Evolutionary conservation across 2,329 filamentous ascomycete genomes (phyloP), one percentile per base, ranked within the genome.

Genomic region (Fusarium sp.): DNA sequence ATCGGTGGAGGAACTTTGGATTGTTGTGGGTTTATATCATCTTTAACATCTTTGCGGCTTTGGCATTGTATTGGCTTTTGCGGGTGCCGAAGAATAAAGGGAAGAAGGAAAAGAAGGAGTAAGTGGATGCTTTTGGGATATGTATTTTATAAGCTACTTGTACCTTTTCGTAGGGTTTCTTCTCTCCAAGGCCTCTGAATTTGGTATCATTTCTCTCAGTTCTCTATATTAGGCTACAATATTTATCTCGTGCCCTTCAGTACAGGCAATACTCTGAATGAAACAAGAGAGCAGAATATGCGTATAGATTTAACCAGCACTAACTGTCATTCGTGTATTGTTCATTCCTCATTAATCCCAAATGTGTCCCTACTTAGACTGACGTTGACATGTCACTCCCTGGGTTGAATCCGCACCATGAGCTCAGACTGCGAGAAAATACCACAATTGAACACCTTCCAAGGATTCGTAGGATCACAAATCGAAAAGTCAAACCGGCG

Each of bases 1-100:
- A 91, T 35, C 81, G 88, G 35, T 93, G 90, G 90, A 84, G 89
- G 63, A 91, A 93, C 78, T 90, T 90, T 75, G 90, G 88, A 10
- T 79, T 91, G 23, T 76, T 89, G 37, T 89, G 85, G 81, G 82
- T 81, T 0, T 90, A 87, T 66, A 82, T 89, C 60, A 74, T 82
- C 27, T 88, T 90, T 76, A 90, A 90, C 75, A 77, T 88, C 23
- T 77, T 75, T 15, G 85, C 81, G 1, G 86, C 87, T 0, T 76
- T 90, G 33, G 75, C 81, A 11, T 76, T 89, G 43, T 90, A 90
- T 76, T 90, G 84, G 83, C 74, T 86, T 63, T 81, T 78, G 4
- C 79, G 83, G 45, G 78, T 85, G 73, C 82, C 82, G 4, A 85
- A 84, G 76, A 73, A 74, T 17, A 74, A 66, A 50, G 77, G 76